Evolutionary conservation across 441 rosid genomes (phyloP).

Genomic region (Viola pubescens): DNA sequence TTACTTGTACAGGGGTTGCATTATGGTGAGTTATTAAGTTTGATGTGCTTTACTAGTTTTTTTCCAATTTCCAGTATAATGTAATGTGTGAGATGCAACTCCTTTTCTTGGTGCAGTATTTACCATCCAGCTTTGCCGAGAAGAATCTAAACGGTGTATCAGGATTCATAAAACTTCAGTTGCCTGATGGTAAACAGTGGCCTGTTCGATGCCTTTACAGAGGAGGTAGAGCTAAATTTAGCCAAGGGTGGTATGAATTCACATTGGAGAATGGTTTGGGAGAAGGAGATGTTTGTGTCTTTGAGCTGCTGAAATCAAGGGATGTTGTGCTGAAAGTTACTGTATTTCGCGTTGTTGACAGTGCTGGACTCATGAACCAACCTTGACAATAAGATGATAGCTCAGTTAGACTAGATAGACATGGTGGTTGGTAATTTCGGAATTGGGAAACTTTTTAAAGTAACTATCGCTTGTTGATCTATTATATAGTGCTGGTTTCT

Average conservation of each 20-base stretch:
- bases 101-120: conserved; percentile 47
- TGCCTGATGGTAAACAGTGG: conserved; percentile 81
- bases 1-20: conserved; percentile 90
- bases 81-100: conserved; percentile 3
- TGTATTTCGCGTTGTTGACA: conserved; percentile 54
- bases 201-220: conserved; percentile 80
- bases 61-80: neutral
- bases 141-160: conserved; percentile 81
- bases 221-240: conserved; percentile 88
- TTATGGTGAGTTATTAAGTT: conserved; percentile 56
- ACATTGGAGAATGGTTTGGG: conserved; percentile 79
- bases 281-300: conserved; percentile 93
- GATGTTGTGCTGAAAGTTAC: conserved; percentile 86
- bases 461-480: conserved; percentile 13
- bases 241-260: conserved; percentile 96
- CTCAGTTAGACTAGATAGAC: conserved; percentile 15
- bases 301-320: conserved; percentile 67
- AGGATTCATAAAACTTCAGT: conserved; percentile 82
- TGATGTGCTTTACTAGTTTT: neutral
- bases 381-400: conserved; percentile 19
- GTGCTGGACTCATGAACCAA: conserved; percentile 20
- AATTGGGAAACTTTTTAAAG: conserved; percentile 18
- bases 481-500: conserved; percentile 13
- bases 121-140: conserved; percentile 95
- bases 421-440: conserved; percentile 20